Evolutionary conservation across 2,329 filamentous ascomycete genomes (phyloP), one percentile per base, ranked within the genome.

Genomic region (Pestalotiopsis sp.): DNA sequence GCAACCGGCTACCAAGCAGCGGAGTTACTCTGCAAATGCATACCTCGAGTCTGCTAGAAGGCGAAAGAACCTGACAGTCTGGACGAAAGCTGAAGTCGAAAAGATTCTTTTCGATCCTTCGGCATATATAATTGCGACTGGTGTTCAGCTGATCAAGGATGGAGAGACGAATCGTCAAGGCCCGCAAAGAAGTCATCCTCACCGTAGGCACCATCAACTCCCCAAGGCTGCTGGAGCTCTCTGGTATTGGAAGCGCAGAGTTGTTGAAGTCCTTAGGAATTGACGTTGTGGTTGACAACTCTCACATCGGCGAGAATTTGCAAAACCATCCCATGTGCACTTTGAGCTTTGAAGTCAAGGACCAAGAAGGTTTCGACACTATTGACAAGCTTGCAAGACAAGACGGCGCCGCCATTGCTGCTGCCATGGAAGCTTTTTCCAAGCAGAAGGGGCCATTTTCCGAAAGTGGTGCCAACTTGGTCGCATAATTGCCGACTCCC

Each of bases 181-280:
- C 79, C 2, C 70, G 69, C 2, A 78, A 74, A 35, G 83, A 85
- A 68, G 78, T 85, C 3, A 79, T 85, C 38, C 57, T 85, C 5
- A 76, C 78, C 1, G 81, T 80, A 6, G 83, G 83, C 3, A 73
- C 78, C 1, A 77, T 84, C 69, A 79, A 82, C 67, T 78, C 79
- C 0, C 81, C 83, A 2, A 76, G 79, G 20, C 71, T 85, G 35
- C 77, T 85, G 4, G 79, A 84, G 70, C 74, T 82, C 6, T 83
- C 81, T 1, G 80, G 81, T 1, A 75, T 84, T 56, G 82, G 82
- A 26, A 69, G 76, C 6, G 72, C 71, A 38, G 69, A 68, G 1
- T 73, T 81, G 5, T 73, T 85, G 1, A 70, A 75, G 17, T 72
- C 75, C 65, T 73, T 76, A 7, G 75, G 72, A 3, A 75, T 80